phyloP scores from a whole-genome alignment of 2,329 filamentous ascomycete species.

The Calonectria pteridis region DNA sequence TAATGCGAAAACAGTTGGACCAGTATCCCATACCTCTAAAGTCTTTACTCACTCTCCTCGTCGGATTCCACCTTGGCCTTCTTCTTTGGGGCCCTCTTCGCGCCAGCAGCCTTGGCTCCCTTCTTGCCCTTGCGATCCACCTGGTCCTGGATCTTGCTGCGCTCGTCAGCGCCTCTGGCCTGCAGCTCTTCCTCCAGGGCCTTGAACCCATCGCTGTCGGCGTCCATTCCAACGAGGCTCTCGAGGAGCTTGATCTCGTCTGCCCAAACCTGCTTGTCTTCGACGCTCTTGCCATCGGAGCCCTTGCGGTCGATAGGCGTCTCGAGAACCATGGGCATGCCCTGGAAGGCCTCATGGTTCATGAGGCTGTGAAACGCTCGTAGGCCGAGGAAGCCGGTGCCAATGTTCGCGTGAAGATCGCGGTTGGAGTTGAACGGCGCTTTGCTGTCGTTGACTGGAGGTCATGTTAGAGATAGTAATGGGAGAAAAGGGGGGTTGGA shows the following conservation, averaged over 20 bases:
- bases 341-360: constrained; percentile 82
- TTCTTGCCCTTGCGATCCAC: constrained; percentile 80
- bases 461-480: constrained; percentile 8
- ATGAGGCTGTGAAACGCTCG: constrained; percentile 92
- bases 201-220: constrained; percentile 79
- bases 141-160: constrained; percentile 81
- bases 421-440: constrained; percentile 84
- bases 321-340: constrained; percentile 92
- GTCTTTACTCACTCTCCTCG: constrained; percentile 49
- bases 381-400: constrained; percentile 91
- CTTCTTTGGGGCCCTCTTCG: constrained; percentile 54
- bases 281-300: constrained; percentile 73
- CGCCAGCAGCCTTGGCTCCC: constrained; percentile 48
- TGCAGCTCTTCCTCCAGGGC: constrained; percentile 74
- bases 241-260: constrained; percentile 96
- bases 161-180: constrained; percentile 76
- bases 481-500: not conserved
- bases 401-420: constrained; percentile 96
- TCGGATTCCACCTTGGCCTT: constrained; percentile 49
- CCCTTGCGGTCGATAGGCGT: constrained; percentile 88
- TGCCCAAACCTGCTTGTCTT: constrained; percentile 90
- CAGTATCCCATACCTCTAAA: not conserved
- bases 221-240: constrained; percentile 85
- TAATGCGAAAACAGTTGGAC: not conserved
- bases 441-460: constrained; percentile 89